Conservation (phyloP, 148 eudicot species). For the Chenopodium album region DNA sequence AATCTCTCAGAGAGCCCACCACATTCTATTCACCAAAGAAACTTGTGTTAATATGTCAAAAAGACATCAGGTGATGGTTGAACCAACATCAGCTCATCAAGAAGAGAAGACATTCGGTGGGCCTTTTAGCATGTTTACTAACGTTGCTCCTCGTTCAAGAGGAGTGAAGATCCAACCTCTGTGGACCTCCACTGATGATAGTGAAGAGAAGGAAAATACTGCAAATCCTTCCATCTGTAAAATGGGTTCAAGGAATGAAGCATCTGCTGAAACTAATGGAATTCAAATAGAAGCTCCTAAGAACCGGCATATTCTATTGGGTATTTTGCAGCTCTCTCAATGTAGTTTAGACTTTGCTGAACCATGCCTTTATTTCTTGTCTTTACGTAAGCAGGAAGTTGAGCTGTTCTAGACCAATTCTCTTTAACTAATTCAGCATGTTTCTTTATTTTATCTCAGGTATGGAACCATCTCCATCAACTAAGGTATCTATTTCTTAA, state of each 20-base stretch:
- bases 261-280: slow-evolving; percentile 65
- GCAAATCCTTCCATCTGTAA: slow-evolving; percentile 34
- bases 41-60: slow-evolving; percentile 40
- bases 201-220: slow-evolving; percentile 43
- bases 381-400: not conserved
- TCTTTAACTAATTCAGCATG: not conserved
- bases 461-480: slow-evolving; percentile 40
- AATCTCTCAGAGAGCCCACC: slow-evolving; percentile 56
- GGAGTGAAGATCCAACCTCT: slow-evolving; percentile 61
- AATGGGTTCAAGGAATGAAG: slow-evolving; percentile 47
- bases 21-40: slow-evolving; percentile 44
- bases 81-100: slow-evolving; percentile 15
- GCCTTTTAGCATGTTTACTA: slow-evolving; percentile 27
- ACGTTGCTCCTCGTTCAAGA: slow-evolving; percentile 26
- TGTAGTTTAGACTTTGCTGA: not conserved
- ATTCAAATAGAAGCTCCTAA: slow-evolving; percentile 43
- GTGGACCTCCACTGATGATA: slow-evolving; percentile 43
- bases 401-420: slow-evolving; percentile 1
- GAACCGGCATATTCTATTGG: slow-evolving; percentile 36
- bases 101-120: slow-evolving; percentile 32
- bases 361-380: slow-evolving; percentile 1
- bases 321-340: slow-evolving; percentile 29
- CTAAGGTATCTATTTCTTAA: slow-evolving; percentile 44
- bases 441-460: slow-evolving; percentile 41
- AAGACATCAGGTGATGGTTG: slow-evolving; percentile 27